A percentile compares a stretch with the other conserved stretches of the same genome.
These are phyloP conservation scores for Primulina huaijiensis DNA, from an alignment of 257 asterid genomes.

Conservation along the genomic window DNA sequence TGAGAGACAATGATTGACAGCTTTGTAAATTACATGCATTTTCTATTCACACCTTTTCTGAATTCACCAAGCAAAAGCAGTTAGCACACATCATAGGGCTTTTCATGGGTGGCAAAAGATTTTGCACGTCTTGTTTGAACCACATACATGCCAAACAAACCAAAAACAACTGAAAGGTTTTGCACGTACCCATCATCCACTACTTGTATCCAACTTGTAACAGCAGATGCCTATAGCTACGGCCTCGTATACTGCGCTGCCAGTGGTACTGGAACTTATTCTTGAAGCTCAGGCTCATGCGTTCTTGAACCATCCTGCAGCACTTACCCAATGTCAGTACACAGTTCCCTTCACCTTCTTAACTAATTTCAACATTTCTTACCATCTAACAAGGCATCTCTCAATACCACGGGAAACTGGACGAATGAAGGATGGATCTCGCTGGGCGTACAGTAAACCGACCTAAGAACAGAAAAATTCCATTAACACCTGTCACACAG, in stretches of 20 bases:
- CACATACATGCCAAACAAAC: not conserved
- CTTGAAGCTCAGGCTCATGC: slow-evolving; percentile 43
- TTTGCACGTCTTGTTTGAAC: not conserved
- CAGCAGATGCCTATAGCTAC: slow-evolving; percentile 90
- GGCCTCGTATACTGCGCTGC: slow-evolving; percentile 83
- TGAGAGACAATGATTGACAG: too few species aligned
- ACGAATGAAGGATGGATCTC: slow-evolving; percentile 85
- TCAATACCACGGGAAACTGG: slow-evolving; percentile 82
- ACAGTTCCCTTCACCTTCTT: slow-evolving; percentile 18
- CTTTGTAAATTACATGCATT: too few species aligned
- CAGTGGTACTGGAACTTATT: slow-evolving; percentile 49
- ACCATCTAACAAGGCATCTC: slow-evolving; percentile 98
- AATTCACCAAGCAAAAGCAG: too few species aligned
- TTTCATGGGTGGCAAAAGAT: too few species aligned
- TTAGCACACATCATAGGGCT: too few species aligned
- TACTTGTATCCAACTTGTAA: slow-evolving; percentile 54
- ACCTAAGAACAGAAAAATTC: slow-evolving; percentile 41
- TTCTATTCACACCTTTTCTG: too few species aligned
- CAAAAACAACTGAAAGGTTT: slow-evolving; percentile 7
- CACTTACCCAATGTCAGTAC: slow-evolving; percentile 30
- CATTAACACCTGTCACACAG: not conserved
- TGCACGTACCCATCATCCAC: slow-evolving; percentile 29
- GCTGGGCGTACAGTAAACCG: slow-evolving; percentile 81
- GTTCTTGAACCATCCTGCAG: slow-evolving; percentile 90
- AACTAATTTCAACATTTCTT: slow-evolving; percentile 30